Evolutionary conservation across 2,329 filamentous ascomycete species (phyloP).

Genomic region (Neofusicoccum sp.): DNA sequence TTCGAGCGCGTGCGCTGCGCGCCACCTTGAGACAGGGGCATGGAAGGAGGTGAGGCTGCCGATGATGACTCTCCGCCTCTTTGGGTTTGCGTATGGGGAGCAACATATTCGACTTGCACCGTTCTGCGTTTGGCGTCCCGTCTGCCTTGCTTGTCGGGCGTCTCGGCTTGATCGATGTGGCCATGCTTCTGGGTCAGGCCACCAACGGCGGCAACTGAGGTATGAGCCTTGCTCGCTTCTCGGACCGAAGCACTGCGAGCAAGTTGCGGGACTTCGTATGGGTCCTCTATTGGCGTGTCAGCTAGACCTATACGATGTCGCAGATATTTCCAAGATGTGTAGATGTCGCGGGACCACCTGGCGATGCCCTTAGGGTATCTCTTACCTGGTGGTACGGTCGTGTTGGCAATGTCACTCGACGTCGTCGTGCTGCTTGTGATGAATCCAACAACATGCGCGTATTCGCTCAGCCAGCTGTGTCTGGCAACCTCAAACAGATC

Average conservation of each 20-base stretch:
- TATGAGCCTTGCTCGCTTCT: constrained; percentile 72
- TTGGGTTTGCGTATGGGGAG: constrained; percentile 82
- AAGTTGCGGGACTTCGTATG: constrained; percentile 63
- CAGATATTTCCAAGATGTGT: not conserved
- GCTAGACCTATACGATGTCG: constrained; percentile 22
- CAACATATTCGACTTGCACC: constrained; percentile 96
- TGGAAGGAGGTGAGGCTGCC: constrained; percentile 14
- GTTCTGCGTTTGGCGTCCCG: constrained; percentile 91
- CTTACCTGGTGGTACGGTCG: constrained; percentile 66
- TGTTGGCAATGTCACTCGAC: constrained; percentile 80
- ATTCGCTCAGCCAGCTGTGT: constrained; percentile 97
- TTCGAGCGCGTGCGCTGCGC: constrained; percentile 56
- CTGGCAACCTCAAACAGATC: constrained; percentile 96
- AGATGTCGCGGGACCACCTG: not conserved
- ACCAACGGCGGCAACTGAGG: constrained; percentile 50
- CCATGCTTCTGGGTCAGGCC: constrained; percentile 74
- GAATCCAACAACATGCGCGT: constrained; percentile 92
- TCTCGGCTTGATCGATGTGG: constrained; percentile 69
- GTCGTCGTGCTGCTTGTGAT: constrained; percentile 95
- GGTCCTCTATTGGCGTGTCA: constrained; percentile 45
- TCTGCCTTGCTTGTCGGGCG: constrained; percentile 65
- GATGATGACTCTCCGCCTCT: constrained; percentile 61
- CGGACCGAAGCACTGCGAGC: constrained; percentile 91
- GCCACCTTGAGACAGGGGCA: constrained; percentile 30
- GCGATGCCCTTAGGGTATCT: not conserved